Evolutionary conservation across 2,329 filamentous ascomycete species (phyloP), one percentile per base, ranked within the genome.

Genomic region (Xylaria sp.): DNA sequence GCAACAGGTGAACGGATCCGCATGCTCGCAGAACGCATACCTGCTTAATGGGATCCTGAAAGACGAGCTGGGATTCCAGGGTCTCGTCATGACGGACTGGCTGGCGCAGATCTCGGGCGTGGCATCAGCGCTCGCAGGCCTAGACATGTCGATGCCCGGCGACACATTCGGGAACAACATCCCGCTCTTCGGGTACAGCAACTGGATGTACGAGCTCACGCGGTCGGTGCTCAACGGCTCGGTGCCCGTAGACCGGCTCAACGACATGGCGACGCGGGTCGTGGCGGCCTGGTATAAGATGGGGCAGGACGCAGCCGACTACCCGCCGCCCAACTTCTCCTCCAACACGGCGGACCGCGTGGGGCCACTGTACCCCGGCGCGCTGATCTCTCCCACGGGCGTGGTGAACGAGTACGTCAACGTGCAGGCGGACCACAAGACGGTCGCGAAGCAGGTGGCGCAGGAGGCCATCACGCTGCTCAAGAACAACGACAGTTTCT

Each of bases 41-140:
- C 79, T 89, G 15, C 82, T 91, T 60, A 93, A 92, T 69, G 88
- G 87, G 0, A 81, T 93, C 3, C 80, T 93, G 9, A 93, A 93
- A 72, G 89, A 90, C 51, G 91, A 93, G 77, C 82, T 93, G 55
- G 89, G 89, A 0, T 93, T 93, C 71, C 89, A 92, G 71, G 91
- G 91, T 0, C 73, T 89, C 80, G 86, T 92, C 27, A 88, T 92
- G 81, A 89, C 87, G 0, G 91, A 93, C 76, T 93, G 90, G 91
- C 81, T 93, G 20, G 91, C 91, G 2, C 92, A 94, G 76, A 84
- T 91, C 68, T 90, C 88, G 9, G 92, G 92, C 5, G 91, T 95
- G 15, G 88, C 86, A 20, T 89, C 89, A 70, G 90, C 91, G 3
- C 81, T 95, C 11, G 89, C 91, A 45, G 92, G 92, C 2, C 83